Evolutionary conservation across 768 basidiomycete genomes (phyloP), one percentile per base, ranked within the genome.

Genomic region (Auricularia cornea): DNA sequence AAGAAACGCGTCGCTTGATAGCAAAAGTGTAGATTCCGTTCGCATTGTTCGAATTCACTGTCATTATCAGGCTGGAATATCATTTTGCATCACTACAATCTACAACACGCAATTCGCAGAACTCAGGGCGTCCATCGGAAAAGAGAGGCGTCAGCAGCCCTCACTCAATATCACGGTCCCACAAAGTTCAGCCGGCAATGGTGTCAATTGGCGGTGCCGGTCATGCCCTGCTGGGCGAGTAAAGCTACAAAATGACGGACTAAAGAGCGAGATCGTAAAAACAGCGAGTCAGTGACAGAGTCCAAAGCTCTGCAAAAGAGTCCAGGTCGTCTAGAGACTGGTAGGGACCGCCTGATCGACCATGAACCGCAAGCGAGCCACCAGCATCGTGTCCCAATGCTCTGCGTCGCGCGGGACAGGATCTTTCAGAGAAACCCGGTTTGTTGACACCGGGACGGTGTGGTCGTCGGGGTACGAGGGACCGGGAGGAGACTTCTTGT

Each of bases 1-100:
- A 95, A 69, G 96, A 98, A 73, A 92, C 92, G 3, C 81, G 96
- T 31, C 79, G 95, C 54, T 79, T 98, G 41, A 83, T 94, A 63
- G 87, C 95, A 10, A 97, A 95, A 79, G 89, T 94, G 33, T 89
- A 31, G 54, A 16, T 20, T 16, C 26, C 16, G 20, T n/a, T n/a
- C 20, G 20, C 51, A 52, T 52, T n/a, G 51, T 52, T 6, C 51
- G 8, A 6, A n/a, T 52, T n/a, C 51, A 3, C n/a, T n/a, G n/a
- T n/a, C n/a, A 52, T 6, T 28, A 52, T 28, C 20, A 48, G 44
- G 44, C 44, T 48, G 44, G 20, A 48, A 48, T 23, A 48, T 20
- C 16, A 48, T 48, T 23, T 48, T 48, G 44, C 44, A 48, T 48
- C 10, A 14, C 35, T 14, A 38, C n/a, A n/a, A n/a, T n/a, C n/a